These are phyloP conservation scores for Pezicula carpinea DNA, from an alignment of 2,329 filamentous ascomycete species.

Conservation along the genomic window DNA sequence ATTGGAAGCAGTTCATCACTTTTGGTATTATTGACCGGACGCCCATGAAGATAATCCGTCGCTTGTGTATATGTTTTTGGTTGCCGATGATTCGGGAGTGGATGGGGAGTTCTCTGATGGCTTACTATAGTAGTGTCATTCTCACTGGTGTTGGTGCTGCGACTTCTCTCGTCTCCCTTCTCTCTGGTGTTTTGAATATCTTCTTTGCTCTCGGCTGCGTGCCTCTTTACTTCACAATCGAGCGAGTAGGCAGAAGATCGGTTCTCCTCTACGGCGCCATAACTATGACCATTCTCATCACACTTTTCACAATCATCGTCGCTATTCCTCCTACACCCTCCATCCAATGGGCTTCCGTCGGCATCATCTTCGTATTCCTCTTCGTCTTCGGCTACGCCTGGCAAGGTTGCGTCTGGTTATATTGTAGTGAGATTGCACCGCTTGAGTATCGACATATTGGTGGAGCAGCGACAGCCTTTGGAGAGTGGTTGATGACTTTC, in stretches of 20 bases:
- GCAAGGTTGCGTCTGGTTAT: conserved; percentile 6
- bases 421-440: conserved; percentile 30
- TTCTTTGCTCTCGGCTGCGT: conserved; percentile 24
- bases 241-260: conserved; percentile 27
- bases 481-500: conserved; percentile 32
- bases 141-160: conserved; percentile 26
- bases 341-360: not conserved
- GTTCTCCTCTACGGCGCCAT: conserved; percentile 13
- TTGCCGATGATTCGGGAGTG: conserved; percentile 20
- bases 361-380: not conserved
- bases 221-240: conserved; percentile 25
- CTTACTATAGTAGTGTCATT: conserved; percentile 30
- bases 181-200: conserved; percentile 24
- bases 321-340: no score
- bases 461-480: conserved; percentile 26
- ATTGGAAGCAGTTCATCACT: no score
- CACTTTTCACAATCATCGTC: not conserved
- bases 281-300: conserved; percentile 1
- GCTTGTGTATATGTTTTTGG: conserved; percentile 33
- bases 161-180: conserved; percentile 20
- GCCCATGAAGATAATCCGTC: conserved; percentile 30
- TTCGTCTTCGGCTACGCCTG: not conserved
- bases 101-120: conserved; percentile 9
- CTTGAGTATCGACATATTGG: conserved; percentile 31
- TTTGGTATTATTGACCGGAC: conserved; percentile 18